phyloP scores from a whole-genome alignment of 1,284 basidiomycete genomes.

The Mycosarcoma mackinlayi region DNA sequence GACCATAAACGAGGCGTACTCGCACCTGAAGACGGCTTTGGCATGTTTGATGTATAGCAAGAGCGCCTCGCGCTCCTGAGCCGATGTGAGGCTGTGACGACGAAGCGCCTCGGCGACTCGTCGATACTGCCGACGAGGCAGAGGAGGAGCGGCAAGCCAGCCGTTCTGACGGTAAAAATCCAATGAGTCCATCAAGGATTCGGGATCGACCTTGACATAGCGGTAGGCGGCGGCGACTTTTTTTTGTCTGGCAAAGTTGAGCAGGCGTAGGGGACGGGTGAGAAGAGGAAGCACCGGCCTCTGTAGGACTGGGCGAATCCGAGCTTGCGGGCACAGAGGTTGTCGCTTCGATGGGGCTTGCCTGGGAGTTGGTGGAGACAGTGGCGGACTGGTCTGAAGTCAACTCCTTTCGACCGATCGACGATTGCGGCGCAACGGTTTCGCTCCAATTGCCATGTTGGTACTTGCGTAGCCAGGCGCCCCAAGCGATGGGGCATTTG shows the following conservation, averaged over 20 bases:
- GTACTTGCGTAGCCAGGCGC: conserved; percentile 40
- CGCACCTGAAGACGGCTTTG: conserved; percentile 46
- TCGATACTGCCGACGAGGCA: conserved; percentile 27
- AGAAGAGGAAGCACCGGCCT: too few relatives aligned
- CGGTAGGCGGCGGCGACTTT: conserved; percentile 15
- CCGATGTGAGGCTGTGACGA: conserved; percentile 28
- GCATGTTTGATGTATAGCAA: conserved; percentile 39
- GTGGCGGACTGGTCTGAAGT: conserved; percentile 2
- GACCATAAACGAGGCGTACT: conserved; percentile 49
- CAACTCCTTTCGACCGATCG: neutral
- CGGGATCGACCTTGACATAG: conserved; percentile 30
- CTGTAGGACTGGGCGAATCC: neutral
- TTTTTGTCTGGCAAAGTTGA: conserved; percentile 14
- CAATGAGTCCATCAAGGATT: conserved; percentile 26
- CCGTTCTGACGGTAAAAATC: conserved; percentile 37
- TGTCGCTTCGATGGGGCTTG: neutral
- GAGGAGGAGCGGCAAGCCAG: conserved; percentile 46
- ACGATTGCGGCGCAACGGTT: conserved; percentile 3
- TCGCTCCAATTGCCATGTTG: conserved; percentile 34
- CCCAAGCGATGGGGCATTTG: conserved; percentile 34
- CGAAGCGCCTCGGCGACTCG: conserved; percentile 27
- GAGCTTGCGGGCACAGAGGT: neutral
- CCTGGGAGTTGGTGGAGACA: neutral
- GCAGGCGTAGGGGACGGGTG: neutral
- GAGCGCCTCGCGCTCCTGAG: conserved; percentile 36